A percentile compares a stretch with the other conserved stretches of the same genome.
Conservation (phyloP, 345 rosid genomes). For the Citrus cavaleriei region DNA sequence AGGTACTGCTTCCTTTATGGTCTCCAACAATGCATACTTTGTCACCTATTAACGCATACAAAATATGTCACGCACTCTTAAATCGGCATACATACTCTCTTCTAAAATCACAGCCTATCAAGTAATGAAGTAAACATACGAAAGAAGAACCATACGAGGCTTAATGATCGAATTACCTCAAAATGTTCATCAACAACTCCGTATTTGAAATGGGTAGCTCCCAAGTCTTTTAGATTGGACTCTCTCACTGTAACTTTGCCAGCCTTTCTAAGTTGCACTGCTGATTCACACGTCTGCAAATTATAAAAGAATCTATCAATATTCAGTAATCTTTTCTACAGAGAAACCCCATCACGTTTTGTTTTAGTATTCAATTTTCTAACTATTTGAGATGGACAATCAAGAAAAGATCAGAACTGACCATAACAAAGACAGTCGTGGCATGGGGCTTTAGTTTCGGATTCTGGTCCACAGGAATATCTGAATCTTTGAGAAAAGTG, state of each 20-base stretch:
- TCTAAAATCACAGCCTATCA: not conserved
- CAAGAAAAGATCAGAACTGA: not conserved
- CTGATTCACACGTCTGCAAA: constrained; percentile 77
- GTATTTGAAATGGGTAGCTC: constrained; percentile 59
- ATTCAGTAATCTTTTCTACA: too few relatives aligned
- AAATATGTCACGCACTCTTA: not conserved
- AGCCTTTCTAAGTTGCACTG: constrained; percentile 58
- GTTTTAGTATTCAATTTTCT: not conserved
- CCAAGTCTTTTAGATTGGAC: constrained; percentile 58
- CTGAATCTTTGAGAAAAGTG: constrained; percentile 46
- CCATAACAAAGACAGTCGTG: constrained; percentile 59
- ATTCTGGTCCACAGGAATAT: constrained; percentile 39
- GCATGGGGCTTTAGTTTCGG: constrained; percentile 63
- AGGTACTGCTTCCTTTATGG: constrained; percentile 44
- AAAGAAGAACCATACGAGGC: not conserved
- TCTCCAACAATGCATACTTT: constrained; percentile 38
- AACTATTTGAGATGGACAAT: not conserved
- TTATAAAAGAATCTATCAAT: not conserved
- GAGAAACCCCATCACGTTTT: not conserved
- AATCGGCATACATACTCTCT: not conserved
- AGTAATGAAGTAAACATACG: not conserved
- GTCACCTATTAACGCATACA: constrained; percentile 21
- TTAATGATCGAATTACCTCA: constrained; percentile 35
- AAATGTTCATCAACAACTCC: constrained; percentile 72
- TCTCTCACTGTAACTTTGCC: constrained; percentile 70